Evolutionary conservation across 1,139 yeast genomes (phyloP), one percentile per base, ranked within the genome.

Genomic region (Groenewaldozyma sp.): DNA sequence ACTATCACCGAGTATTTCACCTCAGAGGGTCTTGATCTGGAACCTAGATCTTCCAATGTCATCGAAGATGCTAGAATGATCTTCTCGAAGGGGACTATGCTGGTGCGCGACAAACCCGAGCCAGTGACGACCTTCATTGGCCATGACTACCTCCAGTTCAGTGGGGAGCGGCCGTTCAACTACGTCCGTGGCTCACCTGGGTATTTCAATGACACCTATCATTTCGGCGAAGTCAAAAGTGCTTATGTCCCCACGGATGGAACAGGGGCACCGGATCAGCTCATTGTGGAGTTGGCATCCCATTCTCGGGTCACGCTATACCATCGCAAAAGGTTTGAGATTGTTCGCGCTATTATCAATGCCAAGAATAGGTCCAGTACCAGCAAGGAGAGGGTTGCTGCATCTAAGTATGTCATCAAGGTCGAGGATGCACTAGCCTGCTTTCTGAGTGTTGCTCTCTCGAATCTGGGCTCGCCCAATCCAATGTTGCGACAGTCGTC

Each of bases 81-180:
- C 10, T 53, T 41, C 32, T 31, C 44, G 20, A 44, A 48, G 10
- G 48, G 47, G 6, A 36, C 28, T 6, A 36, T 33, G 26, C 35
- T 39, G 24, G 33, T 42, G 20, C 17, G 39, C 10, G 37, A 18
- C 18, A 38, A 20, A n/a, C 26, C 36, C 21, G 34, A 34, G 27
- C 78, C 82, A 0, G 80, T 81, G 1, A 70, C 74, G 1, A 47
- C 86, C 42, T 76, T 76, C 49, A 70, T 86, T 43, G 95, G 95
- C 7, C 71, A 80, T 41, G 77, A 75, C 49, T 81, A 70, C 63
- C 56, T 83, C 34, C 88, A 82, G 51, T 60, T 83, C 2, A 51
- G 62, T 41, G 62, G 69, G 50, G 58, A 68, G 35, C 61, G 64
- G 24, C 68, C 82, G 4, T 72, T 75, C 34, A 80, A 75, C 47